phyloP scores from a whole-genome alignment of 1,284 basidiomycete genomes.

The Trichosporon sp. region DNA sequence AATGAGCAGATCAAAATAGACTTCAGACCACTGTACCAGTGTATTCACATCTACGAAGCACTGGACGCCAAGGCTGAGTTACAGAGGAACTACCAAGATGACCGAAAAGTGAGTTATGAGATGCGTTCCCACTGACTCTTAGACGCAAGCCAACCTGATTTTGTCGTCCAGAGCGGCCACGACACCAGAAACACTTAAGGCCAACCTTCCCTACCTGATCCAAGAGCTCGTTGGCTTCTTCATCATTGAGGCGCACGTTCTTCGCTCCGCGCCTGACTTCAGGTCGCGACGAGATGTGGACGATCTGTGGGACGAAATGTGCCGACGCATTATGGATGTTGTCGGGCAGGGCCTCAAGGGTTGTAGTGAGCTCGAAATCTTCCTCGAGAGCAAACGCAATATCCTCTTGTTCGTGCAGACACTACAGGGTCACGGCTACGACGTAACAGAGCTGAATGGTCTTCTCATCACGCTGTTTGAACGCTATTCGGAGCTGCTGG shows the following conservation, averaged over 20 bases:
- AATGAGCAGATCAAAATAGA: conserved; percentile 84
- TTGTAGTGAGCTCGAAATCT: conserved; percentile 76
- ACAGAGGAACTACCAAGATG: conserved; percentile 87
- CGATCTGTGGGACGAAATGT: conserved; percentile 90
- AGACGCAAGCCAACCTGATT: conserved; percentile 96
- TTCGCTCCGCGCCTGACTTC: conserved; percentile 74
- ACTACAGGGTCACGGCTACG: conserved; percentile 79
- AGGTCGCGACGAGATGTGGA: conserved; percentile 86
- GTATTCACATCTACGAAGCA: conserved; percentile 93
- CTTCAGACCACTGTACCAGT: conserved; percentile 92
- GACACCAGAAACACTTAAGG: conserved; percentile 51
- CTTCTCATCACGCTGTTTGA: conserved; percentile 85
- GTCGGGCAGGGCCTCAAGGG: conserved; percentile 68
- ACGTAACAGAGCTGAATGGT: conserved; percentile 73
- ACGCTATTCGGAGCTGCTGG: conserved; percentile 76
- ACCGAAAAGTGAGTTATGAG: conserved; percentile 67
- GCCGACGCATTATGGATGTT: conserved; percentile 67
- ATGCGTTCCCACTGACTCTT: not conserved
- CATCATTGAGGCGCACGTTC: conserved; percentile 89
- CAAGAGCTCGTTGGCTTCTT: conserved; percentile 99
- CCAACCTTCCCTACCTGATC: conserved; percentile 55
- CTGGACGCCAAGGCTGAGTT: conserved; percentile 84
- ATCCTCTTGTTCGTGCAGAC: conserved; percentile 87
- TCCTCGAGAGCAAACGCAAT: conserved; percentile 76
- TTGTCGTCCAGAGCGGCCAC: conserved; percentile 59